Evolutionary conservation across 768 basidiomycete genomes (phyloP), one percentile per base, ranked within the genome.

Genomic region (Hericium coralloides): DNA sequence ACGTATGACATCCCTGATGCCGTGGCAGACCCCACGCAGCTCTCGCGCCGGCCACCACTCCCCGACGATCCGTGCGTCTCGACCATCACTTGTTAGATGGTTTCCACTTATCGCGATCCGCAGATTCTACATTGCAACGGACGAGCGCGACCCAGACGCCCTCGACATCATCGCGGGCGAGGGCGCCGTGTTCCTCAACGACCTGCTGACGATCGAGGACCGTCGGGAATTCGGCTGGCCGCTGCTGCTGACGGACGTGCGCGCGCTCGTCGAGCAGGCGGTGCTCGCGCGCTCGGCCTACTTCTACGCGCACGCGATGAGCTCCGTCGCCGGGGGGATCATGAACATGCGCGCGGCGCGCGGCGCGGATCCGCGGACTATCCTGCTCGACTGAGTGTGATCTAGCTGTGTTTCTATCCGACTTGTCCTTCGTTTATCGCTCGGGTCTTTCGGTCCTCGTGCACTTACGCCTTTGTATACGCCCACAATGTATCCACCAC

Each of bases 191-290:
- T 57, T 79, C 55, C 64, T 79, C 56, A 38, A 66, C 14, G 76
- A 79, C 59, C 64, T 78, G 6, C 62, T 78, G 49, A 76, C 75
- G 1, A 59, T 65, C n/a, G 72, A 75, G 22, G 77, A 78, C 55
- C 66, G 68, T 1, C 67, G 68, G 8, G 61, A 59, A 26, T 68
- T 71, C 31, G 75, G 74, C 15, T 79, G 77, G 77, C 63, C 70
- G 17, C 59, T 78, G 51, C 58, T 79, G 55, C 18, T 78, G 58
- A 74, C 73, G 38, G 77, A 77, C 55, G 64, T 79, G 26, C 59
- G 73, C 22, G 74, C 70, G 12, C 65, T 77, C 36, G 67, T 77
- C 38, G 76, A 77, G 56, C 77, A 79, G 63, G 65, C 69, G 22
- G 53, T 71, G 55, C 61, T 77, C 58, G 59, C 70, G 0, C 63